phyloP scores from a whole-genome alignment of 2,329 filamentous ascomycete species.

The Ceratocystiopsis minuta region DNA sequence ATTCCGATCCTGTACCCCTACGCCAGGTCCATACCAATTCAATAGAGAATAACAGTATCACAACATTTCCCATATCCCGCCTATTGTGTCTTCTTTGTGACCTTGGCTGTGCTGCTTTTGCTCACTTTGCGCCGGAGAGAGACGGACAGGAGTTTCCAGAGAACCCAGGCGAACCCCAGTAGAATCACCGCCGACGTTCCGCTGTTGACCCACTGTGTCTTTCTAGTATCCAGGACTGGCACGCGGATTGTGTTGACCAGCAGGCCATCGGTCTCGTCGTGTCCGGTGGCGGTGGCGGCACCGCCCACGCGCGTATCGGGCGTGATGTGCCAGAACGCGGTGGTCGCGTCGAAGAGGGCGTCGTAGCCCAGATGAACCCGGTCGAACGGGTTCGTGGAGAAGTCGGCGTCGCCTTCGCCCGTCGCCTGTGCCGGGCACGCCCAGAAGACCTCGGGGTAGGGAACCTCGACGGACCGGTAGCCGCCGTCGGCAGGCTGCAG shows the following conservation, averaged over 20 bases:
- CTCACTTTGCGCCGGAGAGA: conserved; percentile 18
- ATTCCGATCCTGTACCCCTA: too few species aligned
- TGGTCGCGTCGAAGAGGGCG: conserved; percentile 54
- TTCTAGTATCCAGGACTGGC: conserved; percentile 43
- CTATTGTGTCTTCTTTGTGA: conserved; percentile 8
- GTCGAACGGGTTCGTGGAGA: conserved; percentile 70
- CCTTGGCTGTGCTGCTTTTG: conserved; percentile 9
- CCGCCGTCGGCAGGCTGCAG: conserved; percentile 43
- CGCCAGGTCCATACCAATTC: too few species aligned
- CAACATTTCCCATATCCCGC: neutral
- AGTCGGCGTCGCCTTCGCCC: conserved; percentile 41
- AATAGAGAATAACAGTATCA: too few species aligned
- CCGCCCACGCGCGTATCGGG: conserved; percentile 22
- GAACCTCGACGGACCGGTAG: conserved; percentile 38
- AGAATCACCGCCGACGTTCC: conserved; percentile 41
- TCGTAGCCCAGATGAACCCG: conserved; percentile 74
- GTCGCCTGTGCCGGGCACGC: conserved; percentile 53
- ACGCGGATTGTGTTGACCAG: conserved; percentile 40
- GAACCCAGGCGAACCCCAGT: conserved; percentile 51
- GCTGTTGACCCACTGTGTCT: conserved; percentile 28
- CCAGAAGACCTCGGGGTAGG: conserved; percentile 81
- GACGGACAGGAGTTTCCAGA: conserved; percentile 36
- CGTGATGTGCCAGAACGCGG: conserved; percentile 65
- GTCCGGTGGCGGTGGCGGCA: conserved; percentile 1
- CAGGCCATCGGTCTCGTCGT: conserved; percentile 8